These are phyloP conservation scores for Beauveria scarabaeidicola DNA, from an alignment of 2,329 filamentous ascomycete genomes.

Conservation along the genomic window DNA sequence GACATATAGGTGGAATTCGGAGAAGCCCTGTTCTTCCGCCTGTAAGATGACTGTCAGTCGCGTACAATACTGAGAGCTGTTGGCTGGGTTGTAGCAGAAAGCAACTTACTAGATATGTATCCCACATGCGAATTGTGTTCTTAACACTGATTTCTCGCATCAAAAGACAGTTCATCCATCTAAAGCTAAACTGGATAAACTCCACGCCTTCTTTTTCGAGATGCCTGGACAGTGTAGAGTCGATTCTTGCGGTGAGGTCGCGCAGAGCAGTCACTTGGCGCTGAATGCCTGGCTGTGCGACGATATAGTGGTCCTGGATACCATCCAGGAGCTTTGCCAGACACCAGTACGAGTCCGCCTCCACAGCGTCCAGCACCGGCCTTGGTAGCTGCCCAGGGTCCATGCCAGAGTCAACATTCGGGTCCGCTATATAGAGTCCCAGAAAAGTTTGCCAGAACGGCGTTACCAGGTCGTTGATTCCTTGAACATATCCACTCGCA, in stretches of 20 bases:
- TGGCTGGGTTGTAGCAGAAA: background rate
- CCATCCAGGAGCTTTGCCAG: conserved; percentile 95
- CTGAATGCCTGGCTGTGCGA: conserved; percentile 93
- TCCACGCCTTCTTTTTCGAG: conserved; percentile 86
- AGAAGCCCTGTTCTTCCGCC: conserved; percentile 98
- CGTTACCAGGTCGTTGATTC: conserved; percentile 95
- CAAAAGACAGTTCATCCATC: conserved; percentile 98
- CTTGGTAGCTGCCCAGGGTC: conserved; percentile 90
- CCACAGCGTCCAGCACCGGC: conserved; percentile 87
- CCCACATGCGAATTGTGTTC: conserved; percentile 99
- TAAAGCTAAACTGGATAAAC: conserved; percentile 98
- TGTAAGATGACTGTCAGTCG: conserved; percentile 28
- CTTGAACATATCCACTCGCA: conserved; percentile 94
- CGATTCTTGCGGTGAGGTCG: conserved; percentile 86
- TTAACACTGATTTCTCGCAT: conserved; percentile 96
- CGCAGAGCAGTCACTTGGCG: conserved; percentile 82
- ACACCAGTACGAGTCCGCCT: conserved; percentile 98
- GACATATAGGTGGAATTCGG: conserved; percentile 95
- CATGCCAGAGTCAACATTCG: conserved; percentile 88
- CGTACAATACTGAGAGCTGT: background rate
- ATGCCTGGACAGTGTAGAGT: conserved; percentile 74
- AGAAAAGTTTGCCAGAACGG: conserved; percentile 98
- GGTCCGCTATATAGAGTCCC: conserved; percentile 88
- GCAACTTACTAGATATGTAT: conserved; percentile 81
- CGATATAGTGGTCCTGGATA: conserved; percentile 98